Evolutionary conservation across 345 rosid species (phyloP).

Genomic region (Gossypium herbaceum): DNA sequence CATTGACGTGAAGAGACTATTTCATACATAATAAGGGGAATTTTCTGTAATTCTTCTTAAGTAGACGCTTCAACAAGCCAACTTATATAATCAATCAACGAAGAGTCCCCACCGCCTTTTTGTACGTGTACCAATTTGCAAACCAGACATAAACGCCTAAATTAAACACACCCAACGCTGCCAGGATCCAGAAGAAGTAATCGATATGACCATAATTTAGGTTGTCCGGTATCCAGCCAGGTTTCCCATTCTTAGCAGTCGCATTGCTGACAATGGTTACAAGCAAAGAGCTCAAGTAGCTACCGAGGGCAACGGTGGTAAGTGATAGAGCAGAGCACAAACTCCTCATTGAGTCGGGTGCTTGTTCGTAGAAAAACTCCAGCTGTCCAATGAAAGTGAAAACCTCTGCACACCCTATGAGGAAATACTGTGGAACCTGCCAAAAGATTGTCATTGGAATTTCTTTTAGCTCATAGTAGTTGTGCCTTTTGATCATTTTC

Average conservation of each 20-base stretch:
- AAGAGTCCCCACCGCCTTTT: conserved; percentile 14
- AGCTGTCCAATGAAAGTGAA: conserved; percentile 45
- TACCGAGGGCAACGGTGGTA: conserved; percentile 16
- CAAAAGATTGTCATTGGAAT: conserved; percentile 41
- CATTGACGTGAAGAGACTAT: neutral
- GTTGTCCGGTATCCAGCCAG: conserved; percentile 20
- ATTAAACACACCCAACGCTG: conserved; percentile 20
- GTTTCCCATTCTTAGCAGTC: conserved; percentile 16
- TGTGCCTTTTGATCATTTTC: conserved; percentile 5
- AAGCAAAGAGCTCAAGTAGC: conserved; percentile 25
- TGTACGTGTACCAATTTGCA: conserved; percentile 25
- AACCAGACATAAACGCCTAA: conserved; percentile 10
- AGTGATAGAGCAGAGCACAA: conserved; percentile 37
- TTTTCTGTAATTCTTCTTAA: neutral
- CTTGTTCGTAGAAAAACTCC: conserved; percentile 51
- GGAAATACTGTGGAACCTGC: conserved; percentile 52
- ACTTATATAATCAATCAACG: neutral
- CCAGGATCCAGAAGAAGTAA: conserved; percentile 29
- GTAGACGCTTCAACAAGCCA: neutral
- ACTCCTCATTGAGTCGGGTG: conserved; percentile 55
- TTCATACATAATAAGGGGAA: neutral
- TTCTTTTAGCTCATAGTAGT: conserved; percentile 12
- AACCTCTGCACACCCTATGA: conserved; percentile 48
- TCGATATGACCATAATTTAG: conserved; percentile 23
- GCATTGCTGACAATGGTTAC: conserved; percentile 17